Evolutionary conservation across 805 yeast genomes (phyloP).

Genomic region (Kuraishia ogatae): DNA sequence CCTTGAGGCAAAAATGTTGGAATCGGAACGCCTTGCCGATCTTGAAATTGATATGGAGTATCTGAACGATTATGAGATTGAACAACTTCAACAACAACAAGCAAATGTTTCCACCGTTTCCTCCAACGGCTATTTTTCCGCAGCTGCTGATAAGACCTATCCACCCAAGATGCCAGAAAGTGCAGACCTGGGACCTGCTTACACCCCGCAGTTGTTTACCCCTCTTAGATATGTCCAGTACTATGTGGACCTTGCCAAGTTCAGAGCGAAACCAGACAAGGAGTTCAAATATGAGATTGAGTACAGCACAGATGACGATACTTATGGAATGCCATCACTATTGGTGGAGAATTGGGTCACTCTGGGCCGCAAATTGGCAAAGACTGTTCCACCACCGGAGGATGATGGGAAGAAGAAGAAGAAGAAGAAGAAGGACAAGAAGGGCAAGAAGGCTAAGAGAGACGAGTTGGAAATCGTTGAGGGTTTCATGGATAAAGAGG

Average conservation of each 20-base stretch:
- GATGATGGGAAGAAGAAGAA: not conserved
- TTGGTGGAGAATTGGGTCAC: constrained; percentile 57
- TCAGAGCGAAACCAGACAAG: constrained; percentile 28
- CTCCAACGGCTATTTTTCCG: constrained; percentile 3
- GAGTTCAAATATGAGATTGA: constrained; percentile 55
- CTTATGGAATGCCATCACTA: constrained; percentile 44
- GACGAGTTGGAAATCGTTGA: constrained; percentile 2
- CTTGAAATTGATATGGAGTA: constrained; percentile 5
- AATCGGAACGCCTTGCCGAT: constrained; percentile 19
- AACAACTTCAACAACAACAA: not conserved
- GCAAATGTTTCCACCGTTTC: not conserved
- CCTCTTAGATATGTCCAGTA: constrained; percentile 71
- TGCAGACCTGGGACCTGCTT: constrained; percentile 66
- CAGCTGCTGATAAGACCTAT: constrained; percentile 44
- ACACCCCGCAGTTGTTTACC: constrained; percentile 58
- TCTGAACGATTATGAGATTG: constrained; percentile 8
- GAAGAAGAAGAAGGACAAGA: not conserved
- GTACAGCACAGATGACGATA: constrained; percentile 56
- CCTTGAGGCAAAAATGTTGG: constrained; percentile 28
- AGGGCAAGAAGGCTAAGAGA: not conserved
- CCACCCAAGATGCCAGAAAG: constrained; percentile 51
- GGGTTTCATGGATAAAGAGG: not conserved
- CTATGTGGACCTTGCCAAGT: constrained; percentile 47
- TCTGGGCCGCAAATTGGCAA: constrained; percentile 44
- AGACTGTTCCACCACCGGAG: constrained; percentile 19